Conservation (phyloP, 176 grass and related monocot species). For the Oryza glumipatula region DNA sequence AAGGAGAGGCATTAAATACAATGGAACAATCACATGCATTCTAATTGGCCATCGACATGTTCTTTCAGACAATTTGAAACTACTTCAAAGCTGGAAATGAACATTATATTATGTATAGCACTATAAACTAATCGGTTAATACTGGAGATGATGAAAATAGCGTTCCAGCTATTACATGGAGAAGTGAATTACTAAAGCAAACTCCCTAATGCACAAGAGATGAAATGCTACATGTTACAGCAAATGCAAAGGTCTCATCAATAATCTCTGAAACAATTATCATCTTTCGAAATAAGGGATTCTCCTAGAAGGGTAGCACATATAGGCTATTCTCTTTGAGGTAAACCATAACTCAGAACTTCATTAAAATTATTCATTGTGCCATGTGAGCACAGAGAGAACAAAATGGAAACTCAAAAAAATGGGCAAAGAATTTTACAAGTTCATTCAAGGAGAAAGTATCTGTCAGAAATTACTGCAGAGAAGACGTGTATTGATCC, state of each 20-base stretch:
- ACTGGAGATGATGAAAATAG: background rate
- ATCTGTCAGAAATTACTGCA: background rate
- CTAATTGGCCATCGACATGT: background rate
- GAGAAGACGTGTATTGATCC: background rate
- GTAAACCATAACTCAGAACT: background rate
- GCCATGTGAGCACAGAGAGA: background rate
- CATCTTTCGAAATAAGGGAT: background rate
- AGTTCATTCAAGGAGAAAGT: background rate
- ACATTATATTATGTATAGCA: slow-evolving; percentile 6
- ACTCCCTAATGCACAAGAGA: background rate
- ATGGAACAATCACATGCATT: background rate
- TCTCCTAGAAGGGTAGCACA: background rate
- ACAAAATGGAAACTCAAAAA: background rate
- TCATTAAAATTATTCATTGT: background rate
- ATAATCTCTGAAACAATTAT: background rate
- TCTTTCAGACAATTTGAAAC: background rate
- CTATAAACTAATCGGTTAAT: background rate
- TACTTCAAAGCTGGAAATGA: slow-evolving; percentile 10
- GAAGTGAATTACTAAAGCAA: background rate
- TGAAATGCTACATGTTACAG: background rate
- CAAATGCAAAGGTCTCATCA: background rate
- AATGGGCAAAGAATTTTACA: background rate
- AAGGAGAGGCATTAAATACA: background rate
- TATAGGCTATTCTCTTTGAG: background rate
- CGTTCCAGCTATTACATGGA: background rate